Evolutionary conservation across 164 flowering plant genomes (phyloP), one percentile per base, ranked within the genome.

Genomic region (Annona cherimola): DNA sequence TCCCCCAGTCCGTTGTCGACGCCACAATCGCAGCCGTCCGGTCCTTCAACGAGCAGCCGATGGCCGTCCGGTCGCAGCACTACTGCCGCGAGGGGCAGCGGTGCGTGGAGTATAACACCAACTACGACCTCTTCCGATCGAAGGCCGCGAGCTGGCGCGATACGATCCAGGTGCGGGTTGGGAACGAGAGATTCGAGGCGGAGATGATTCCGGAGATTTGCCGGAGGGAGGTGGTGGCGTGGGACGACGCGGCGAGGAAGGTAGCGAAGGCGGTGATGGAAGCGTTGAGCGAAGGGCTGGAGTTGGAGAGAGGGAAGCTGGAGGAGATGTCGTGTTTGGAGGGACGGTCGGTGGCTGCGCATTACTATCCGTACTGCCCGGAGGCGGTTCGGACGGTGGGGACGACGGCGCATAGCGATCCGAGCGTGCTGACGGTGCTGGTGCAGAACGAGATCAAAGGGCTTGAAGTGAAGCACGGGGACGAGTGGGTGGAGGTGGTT

Each of bases 371-470:
- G 5, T 67, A 67, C 43, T 90, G 94, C 70, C 96, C 96, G 0
- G 80, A 89, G 80, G 86, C 98, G 0, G 89, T 87, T 67, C 80
- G 78, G 61, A 90, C 98, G 45, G 73, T 84, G 18, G 98, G 98
- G 73, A 20, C 84, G 5, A 39, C 75, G 0, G 69, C 86, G 2
- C 96, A 92, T 46, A 79, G 90, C 1, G 96, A 93, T 80, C 92
- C 90, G 0, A 90, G 86, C 0, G 71, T 83, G 4, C n/a, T 93
- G 35, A 89, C 90, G n/a, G 80, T 91, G 62, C 5, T 93, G 81
- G 63, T 89, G 74, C 94, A 89, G 76, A 75, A 83, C 71, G 72
- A 82, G 46, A 69, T 84, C 0, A 83, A 84, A 11, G 96, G 98
- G 59, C 66, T 93, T 79, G 90, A 86, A 78, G 78, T 88, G 45